Base-by-base conservation (phyloP, 495 filamentous ascomycete species). In the Aspergillus biplanus region DNA sequence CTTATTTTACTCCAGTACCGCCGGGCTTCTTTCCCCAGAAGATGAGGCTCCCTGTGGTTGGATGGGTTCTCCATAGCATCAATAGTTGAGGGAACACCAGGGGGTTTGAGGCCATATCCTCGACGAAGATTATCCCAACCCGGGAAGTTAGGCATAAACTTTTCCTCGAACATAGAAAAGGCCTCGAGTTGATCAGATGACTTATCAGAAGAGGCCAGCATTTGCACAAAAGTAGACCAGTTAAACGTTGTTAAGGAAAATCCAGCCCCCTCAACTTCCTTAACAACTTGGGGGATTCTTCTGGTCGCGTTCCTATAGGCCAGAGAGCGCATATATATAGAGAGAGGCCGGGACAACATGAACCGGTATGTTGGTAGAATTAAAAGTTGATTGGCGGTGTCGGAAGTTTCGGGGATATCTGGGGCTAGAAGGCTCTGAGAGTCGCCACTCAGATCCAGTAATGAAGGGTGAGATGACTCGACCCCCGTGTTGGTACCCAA, bases 71-170 rank as follows among this genome's bases (percentile, higher is more conserved):
- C 70, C 39, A 70, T 39, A 47, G 60, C 33, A 49, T 78, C 72
- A 59, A 75, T 69, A 18, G 69, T 59, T 12, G 54, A 53, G 31
- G 77, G 73, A 27, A 74, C 66, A 48, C 64, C 67, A 4, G 66
- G 47, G 18, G 70, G 80, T 47, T 67, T 76, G 33, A 72, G 37
- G 35, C 70, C 75, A 52, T 62, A 64, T 59, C 70, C 72, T 66
- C 61, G 65, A n/a, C 69, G 68, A 53, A 82, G 52, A 52, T 66
- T 58, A 5, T 73, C 69, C 92, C 92, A 97, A 21, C 90, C 90
- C 4, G 80, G 80, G 83, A 90, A 96, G 48, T 83, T 78, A 6
- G 84, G 84, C 85, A 94, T 92, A 59, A 97, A 86, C 35, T 86
- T 81, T 12, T 76, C 64, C 74, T 97, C 92, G 75, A 89, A 92